Conservation (phyloP, 2,329 filamentous ascomycete genomes). For the Pseudogymnoascus sp. region DNA sequence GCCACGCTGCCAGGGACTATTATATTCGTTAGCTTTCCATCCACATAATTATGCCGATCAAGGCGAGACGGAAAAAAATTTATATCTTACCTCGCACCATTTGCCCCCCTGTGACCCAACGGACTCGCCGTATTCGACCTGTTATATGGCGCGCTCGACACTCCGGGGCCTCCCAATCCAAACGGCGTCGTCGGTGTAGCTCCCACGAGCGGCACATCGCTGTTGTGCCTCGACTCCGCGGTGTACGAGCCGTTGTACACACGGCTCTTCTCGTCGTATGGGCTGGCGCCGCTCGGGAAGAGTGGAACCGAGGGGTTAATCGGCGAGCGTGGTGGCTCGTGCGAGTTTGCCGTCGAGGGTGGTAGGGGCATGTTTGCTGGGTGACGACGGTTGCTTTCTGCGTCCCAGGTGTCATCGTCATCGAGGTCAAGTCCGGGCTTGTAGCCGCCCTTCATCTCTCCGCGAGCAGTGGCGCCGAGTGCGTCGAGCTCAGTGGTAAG, state of each 20-base stretch:
- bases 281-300: slow-evolving; percentile 33
- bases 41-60: background rate
- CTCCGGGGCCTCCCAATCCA: background rate
- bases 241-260: slow-evolving; percentile 17
- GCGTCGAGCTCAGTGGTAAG: slow-evolving; percentile 86
- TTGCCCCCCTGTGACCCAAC: slow-evolving; percentile 31
- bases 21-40: slow-evolving; percentile 19
- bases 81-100: slow-evolving; percentile 37
- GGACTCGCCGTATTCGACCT: slow-evolving; percentile 28
- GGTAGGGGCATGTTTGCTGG: slow-evolving; percentile 29
- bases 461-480: slow-evolving; percentile 77
- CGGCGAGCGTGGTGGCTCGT: slow-evolving; percentile 35
- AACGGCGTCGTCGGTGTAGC: slow-evolving; percentile 14
- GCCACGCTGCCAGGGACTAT: slow-evolving; percentile 47
- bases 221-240: slow-evolving; percentile 21
- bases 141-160: slow-evolving; percentile 11
- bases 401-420: slow-evolving; percentile 62
- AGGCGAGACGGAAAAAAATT: no score
- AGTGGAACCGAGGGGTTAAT: slow-evolving; percentile 42
- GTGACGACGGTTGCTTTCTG: slow-evolving; percentile 41
- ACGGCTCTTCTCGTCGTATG: slow-evolving; percentile 22
- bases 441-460: slow-evolving; percentile 57
- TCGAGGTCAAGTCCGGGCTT: slow-evolving; percentile 56
- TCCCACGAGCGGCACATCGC: slow-evolving; percentile 14
- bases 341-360: slow-evolving; percentile 25